Conservation (phyloP, 2,329 filamentous ascomycete genomes). For the Massarina eburnea region DNA sequence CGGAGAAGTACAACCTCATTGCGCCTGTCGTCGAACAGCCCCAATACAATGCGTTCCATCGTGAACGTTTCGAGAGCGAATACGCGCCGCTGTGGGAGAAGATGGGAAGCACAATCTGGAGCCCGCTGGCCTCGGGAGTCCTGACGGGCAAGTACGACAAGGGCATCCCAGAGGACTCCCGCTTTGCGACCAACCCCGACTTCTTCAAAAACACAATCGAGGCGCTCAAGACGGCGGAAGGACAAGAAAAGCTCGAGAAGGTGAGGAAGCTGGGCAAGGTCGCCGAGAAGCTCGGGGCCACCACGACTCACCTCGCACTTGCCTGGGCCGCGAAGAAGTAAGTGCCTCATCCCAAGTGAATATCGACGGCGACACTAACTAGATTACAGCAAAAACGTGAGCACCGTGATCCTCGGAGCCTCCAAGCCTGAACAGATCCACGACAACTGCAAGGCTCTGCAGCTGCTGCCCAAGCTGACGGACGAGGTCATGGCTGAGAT, state of each 20-base stretch:
- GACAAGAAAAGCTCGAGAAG: constrained; percentile 58
- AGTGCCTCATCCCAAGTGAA: constrained; percentile 5
- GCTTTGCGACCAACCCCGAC: constrained; percentile 60
- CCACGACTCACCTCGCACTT: constrained; percentile 55
- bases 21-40: constrained; percentile 58
- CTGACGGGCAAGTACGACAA: constrained; percentile 67
- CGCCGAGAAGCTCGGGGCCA: constrained; percentile 53
- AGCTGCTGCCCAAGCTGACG: constrained; percentile 45
- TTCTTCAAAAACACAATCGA: constrained; percentile 61
- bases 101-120: constrained; percentile 61
- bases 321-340: constrained; percentile 62
- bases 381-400: constrained; percentile 51
- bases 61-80: constrained; percentile 63
- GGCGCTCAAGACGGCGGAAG: constrained; percentile 52
- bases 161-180: constrained; percentile 62
- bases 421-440: constrained; percentile 53
- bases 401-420: constrained; percentile 58
- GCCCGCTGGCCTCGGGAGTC: constrained; percentile 58
- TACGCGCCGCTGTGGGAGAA: constrained; percentile 60
- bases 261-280: constrained; percentile 57
- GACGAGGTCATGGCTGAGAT: constrained; percentile 45
- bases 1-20: constrained; percentile 64
- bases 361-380: constrained; percentile 8
- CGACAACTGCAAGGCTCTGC: constrained; percentile 52
- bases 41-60: constrained; percentile 64